These are phyloP conservation scores for Fusarium succisae DNA, from an alignment of 2,329 filamentous ascomycete genomes.

Conservation along the genomic window DNA sequence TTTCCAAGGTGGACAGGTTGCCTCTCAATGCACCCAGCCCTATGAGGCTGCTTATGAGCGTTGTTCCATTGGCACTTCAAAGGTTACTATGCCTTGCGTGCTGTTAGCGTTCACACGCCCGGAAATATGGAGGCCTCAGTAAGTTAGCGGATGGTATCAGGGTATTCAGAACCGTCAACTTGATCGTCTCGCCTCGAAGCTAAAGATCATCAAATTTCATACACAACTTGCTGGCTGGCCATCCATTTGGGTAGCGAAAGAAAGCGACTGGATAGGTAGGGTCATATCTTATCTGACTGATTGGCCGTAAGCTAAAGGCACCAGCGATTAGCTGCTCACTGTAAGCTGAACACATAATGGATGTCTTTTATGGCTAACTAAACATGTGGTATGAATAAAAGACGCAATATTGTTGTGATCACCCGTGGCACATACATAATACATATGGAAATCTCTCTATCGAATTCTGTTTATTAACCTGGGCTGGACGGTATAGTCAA, in stretches of 20 bases:
- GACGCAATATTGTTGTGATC: not conserved
- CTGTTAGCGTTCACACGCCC: not conserved
- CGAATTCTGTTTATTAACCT: not conserved
- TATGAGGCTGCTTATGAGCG: slow-evolving; percentile 2
- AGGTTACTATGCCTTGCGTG: not conserved
- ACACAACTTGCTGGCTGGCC: not conserved
- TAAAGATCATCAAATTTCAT: not conserved
- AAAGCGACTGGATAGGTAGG: not conserved
- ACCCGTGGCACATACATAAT: not conserved
- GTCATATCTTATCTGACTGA: not conserved
- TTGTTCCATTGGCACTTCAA: not conserved
- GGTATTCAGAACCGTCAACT: not conserved
- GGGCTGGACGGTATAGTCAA: not conserved
- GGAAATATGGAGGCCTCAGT: slow-evolving; percentile 4
- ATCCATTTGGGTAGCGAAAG: not conserved
- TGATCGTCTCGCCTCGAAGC: not conserved
- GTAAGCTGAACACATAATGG: not conserved
- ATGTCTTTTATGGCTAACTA: not conserved
- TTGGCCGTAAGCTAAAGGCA: not conserved
- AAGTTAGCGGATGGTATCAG: not conserved
- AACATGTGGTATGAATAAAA: not conserved
- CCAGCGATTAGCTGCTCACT: not conserved
- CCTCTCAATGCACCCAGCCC: slow-evolving; percentile 22
- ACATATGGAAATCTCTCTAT: not conserved
- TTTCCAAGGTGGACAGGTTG: slow-evolving; percentile 1